Percentiles rank a stretch among this genome's conserved stretches.
phyloP scores from a whole-genome alignment of 2,329 filamentous ascomycete genomes.

The Fusarium sp. region DNA sequence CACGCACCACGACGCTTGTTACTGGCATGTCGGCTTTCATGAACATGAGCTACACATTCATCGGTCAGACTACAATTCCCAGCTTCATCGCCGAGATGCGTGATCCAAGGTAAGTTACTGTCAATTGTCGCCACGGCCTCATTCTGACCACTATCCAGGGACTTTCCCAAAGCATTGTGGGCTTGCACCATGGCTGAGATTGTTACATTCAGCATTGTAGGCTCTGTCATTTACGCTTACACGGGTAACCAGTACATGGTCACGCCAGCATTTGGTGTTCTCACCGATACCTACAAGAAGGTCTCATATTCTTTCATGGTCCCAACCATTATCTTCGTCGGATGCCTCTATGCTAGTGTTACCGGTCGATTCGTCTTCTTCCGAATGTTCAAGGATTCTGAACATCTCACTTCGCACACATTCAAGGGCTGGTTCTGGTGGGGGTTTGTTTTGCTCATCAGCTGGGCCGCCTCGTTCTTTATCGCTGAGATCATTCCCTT shows the following conservation, averaged over 20 bases:
- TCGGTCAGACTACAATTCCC: constrained; percentile 92
- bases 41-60: constrained; percentile 96
- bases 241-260: constrained; percentile 91
- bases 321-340: constrained; percentile 90
- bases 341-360: constrained; percentile 89
- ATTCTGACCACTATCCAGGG: constrained; percentile 56
- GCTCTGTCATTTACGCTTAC: constrained; percentile 83
- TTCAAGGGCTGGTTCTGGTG: constrained; percentile 83
- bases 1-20: constrained; percentile 80
- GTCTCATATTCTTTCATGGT: constrained; percentile 95
- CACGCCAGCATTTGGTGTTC: constrained; percentile 85
- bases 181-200: constrained; percentile 89
- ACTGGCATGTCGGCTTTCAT: constrained; percentile 86
- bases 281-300: constrained; percentile 85
- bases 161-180: constrained; percentile 94
- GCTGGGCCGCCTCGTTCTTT: constrained; percentile 86
- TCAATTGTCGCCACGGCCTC: rapidly evolving
- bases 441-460: constrained; percentile 74
- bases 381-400: constrained; percentile 81
- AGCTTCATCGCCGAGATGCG: constrained; percentile 97
- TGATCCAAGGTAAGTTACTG: constrained; percentile 61
- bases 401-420: constrained; percentile 84
- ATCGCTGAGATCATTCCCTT: constrained; percentile 94
- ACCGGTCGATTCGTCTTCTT: constrained; percentile 92
- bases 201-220: constrained; percentile 85